Conservation (phyloP, 176 grass and related monocot species). For the Juncus inflexus region DNA sequence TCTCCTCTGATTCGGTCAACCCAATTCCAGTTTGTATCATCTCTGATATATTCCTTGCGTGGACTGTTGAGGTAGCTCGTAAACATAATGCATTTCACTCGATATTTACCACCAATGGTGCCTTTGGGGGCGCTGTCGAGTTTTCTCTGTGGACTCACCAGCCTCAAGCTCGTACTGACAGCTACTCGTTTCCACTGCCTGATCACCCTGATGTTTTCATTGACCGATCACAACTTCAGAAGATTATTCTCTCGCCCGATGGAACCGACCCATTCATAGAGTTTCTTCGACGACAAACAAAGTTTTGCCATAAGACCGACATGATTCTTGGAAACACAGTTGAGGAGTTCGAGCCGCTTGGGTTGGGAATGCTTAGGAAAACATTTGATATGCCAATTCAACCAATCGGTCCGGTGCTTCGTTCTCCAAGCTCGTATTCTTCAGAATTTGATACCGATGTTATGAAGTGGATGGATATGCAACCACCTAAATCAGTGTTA, state of each 20-base stretch:
- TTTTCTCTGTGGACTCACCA: slow-evolving; percentile 17
- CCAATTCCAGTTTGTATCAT: slow-evolving; percentile 25
- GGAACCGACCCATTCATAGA: slow-evolving; percentile 10
- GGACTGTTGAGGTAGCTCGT: slow-evolving; percentile 21
- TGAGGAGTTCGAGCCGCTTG: slow-evolving; percentile 23
- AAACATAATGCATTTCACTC: slow-evolving; percentile 22
- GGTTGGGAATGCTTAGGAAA: slow-evolving; percentile 29
- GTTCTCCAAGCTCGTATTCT: neutral
- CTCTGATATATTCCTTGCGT: slow-evolving; percentile 41
- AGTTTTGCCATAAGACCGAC: neutral
- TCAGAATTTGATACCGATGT: neutral
- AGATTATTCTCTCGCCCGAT: slow-evolving; percentile 2
- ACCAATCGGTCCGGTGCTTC: slow-evolving; percentile 27
- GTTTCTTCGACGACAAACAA: slow-evolving; percentile 10
- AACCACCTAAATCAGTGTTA: slow-evolving; percentile 23
- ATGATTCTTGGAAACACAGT: slow-evolving; percentile 26
- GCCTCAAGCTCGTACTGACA: slow-evolving; percentile 6
- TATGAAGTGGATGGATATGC: slow-evolving; percentile 22
- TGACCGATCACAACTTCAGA: slow-evolving; percentile 29
- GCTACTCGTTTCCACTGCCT: slow-evolving; percentile 2
- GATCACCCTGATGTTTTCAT: slow-evolving; percentile 22
- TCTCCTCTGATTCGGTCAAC: neutral
- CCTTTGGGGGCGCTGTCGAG: slow-evolving; percentile 12
- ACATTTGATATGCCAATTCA: neutral
- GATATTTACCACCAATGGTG: slow-evolving; percentile 16